phyloP scores from a whole-genome alignment of 805 yeast genomes.

The Saccharomyces paradoxus region DNA sequence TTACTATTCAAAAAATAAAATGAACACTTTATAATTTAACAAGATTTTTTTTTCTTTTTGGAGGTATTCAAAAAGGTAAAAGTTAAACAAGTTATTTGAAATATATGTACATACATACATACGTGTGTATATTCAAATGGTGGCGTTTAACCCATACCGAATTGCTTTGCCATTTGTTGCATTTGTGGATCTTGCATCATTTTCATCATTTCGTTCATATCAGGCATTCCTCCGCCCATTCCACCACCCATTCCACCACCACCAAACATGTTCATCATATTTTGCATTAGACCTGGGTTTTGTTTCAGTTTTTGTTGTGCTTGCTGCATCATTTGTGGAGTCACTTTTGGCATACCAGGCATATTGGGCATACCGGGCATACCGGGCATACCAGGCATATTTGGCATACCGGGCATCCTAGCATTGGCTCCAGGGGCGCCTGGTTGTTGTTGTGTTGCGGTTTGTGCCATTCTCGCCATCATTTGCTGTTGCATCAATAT shows the following conservation, averaged over 20 bases:
- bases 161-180: slow-evolving; percentile 43
- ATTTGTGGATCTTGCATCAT: slow-evolving; percentile 44
- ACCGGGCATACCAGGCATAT: slow-evolving; percentile 44
- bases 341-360: slow-evolving; percentile 41
- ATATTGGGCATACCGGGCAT: slow-evolving; percentile 55
- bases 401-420: slow-evolving; percentile 8
- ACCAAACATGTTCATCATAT: slow-evolving; percentile 65
- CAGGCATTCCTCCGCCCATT: slow-evolving; percentile 55
- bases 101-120: background rate
- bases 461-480: slow-evolving; percentile 90
- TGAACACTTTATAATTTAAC: background rate
- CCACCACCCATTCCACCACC: slow-evolving; percentile 35
- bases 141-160: slow-evolving; percentile 31
- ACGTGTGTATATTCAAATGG: background rate
- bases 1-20: background rate
- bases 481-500: slow-evolving; percentile 84
- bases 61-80: background rate
- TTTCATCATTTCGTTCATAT: slow-evolving; percentile 55
- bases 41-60: background rate
- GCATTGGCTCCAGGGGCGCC: slow-evolving; percentile 30
- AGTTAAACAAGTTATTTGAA: background rate
- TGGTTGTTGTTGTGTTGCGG: slow-evolving; percentile 39
- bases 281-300: slow-evolving; percentile 69
- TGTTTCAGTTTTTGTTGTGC: slow-evolving; percentile 58
- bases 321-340: slow-evolving; percentile 37